Conservation (phyloP, 352 stramenopile genomes). For the Thraustotheca clavata region DNA sequence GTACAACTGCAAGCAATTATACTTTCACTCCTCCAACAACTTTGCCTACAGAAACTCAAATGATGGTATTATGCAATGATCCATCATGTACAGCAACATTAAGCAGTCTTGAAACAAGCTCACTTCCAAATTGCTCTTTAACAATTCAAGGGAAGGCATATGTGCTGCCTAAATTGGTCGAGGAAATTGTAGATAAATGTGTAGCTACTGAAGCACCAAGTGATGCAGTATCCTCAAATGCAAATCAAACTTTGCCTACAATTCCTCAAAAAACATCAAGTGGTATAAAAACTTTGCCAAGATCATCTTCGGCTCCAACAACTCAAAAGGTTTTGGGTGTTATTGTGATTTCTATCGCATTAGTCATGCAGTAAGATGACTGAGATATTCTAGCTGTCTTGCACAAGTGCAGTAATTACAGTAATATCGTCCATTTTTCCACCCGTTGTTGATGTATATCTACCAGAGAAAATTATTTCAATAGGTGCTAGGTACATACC, state of each 20-base stretch:
- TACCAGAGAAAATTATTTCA: neutral
- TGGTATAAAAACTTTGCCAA: neutral
- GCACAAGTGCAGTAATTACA: constrained; percentile 71
- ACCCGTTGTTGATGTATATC: constrained; percentile 58
- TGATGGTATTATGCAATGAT: neutral
- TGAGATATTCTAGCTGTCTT: constrained; percentile 11
- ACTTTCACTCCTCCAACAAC: neutral
- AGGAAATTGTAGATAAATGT: neutral
- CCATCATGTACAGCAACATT: constrained; percentile 4
- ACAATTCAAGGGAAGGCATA: neutral
- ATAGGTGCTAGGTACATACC: neutral
- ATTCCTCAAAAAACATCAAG: neutral
- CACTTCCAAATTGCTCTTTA: constrained; percentile 11
- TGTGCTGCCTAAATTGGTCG: neutral
- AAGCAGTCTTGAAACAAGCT: neutral
- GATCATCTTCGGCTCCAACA: neutral
- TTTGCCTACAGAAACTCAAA: constrained; percentile 4
- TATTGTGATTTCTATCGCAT: constrained; percentile 4
- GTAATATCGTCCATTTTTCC: constrained; percentile 90
- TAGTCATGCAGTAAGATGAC: constrained; percentile 14
- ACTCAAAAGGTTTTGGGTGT: neutral
- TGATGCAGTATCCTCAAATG: neutral
- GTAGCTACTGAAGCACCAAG: neutral
- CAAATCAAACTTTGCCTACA: neutral
- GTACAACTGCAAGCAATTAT: constrained; percentile 11